These are phyloP conservation scores for Nymphaea thermarum DNA, from an alignment of 164 flowering plant genomes.

Conservation along the genomic window DNA sequence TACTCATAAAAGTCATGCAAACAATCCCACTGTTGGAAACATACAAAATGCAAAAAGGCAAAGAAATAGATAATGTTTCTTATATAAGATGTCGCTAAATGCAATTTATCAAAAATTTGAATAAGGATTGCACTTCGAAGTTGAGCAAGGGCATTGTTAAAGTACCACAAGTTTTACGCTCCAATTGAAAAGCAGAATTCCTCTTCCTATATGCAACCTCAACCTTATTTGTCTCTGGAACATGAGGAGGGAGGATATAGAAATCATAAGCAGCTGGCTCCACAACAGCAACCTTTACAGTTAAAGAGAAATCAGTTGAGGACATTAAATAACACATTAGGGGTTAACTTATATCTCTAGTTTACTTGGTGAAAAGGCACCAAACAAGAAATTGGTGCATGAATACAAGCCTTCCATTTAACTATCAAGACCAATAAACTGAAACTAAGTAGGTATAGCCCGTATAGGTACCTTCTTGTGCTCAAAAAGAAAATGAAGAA, in stretches of 20 bases:
- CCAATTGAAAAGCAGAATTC: neutral
- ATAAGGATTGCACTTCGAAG: neutral
- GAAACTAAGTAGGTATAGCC: neutral
- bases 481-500: neutral
- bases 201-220: slow-evolving; percentile 7
- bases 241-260: slow-evolving; percentile 17
- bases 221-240: slow-evolving; percentile 3
- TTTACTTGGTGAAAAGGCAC: too few species aligned
- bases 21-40: neutral
- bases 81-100: too few species aligned
- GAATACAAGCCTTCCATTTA: too few species aligned
- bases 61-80: too few species aligned
- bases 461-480: neutral
- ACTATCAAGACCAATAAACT: neutral
- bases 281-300: slow-evolving; percentile 19
- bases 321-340: too few species aligned
- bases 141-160: slow-evolving; percentile 5
- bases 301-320: neutral
- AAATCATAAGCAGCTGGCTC: slow-evolving; percentile 1
- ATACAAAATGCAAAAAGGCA: too few species aligned
- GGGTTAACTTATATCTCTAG: too few species aligned
- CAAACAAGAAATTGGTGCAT: too few species aligned
- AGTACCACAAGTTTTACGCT: neutral
- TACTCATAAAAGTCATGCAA: neutral
- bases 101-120: too few species aligned